Percentiles rank a stretch among this genome's conserved stretches.
Conservation (phyloP, 306 rosid genomes). For the Alnus rubra region DNA sequence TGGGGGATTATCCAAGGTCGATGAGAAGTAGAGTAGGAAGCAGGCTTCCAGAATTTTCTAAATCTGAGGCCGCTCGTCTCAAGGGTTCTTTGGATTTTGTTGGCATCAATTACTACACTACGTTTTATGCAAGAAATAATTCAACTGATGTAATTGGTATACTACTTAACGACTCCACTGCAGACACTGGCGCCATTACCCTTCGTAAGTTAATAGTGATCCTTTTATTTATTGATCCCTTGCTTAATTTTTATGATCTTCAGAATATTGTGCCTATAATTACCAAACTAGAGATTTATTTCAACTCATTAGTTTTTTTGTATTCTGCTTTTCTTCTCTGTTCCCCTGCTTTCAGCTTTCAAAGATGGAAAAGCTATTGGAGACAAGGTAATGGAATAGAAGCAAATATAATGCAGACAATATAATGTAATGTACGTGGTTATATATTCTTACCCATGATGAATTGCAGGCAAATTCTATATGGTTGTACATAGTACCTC, state of each 20-base stretch:
- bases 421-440: too few relatives aligned
- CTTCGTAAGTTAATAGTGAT: constrained; percentile 59
- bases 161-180: constrained; percentile 47
- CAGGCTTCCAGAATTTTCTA: constrained; percentile 65
- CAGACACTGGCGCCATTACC: constrained; percentile 70
- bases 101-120: constrained; percentile 94
- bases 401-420: too few relatives aligned
- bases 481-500: constrained; percentile 86
- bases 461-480: constrained; percentile 66
- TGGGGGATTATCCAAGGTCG: constrained; percentile 78
- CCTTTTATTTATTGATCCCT: background rate
- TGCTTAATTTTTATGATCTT: background rate
- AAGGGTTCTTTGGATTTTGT: constrained; percentile 87
- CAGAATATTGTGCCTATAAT: background rate
- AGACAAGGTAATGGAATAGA: constrained; percentile 45
- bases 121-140: constrained; percentile 56
- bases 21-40: constrained; percentile 62
- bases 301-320: background rate
- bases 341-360: constrained; percentile 62
- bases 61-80: constrained; percentile 41
- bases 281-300: background rate
- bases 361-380: constrained; percentile 61
- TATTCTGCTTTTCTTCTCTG: background rate
- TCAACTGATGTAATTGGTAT: constrained; percentile 19
- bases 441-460: background rate